Evolutionary conservation across 371 early-diverging fungal species (phyloP), one percentile per base, ranked within the genome.

Genomic region (Gilbertella persicaria): DNA sequence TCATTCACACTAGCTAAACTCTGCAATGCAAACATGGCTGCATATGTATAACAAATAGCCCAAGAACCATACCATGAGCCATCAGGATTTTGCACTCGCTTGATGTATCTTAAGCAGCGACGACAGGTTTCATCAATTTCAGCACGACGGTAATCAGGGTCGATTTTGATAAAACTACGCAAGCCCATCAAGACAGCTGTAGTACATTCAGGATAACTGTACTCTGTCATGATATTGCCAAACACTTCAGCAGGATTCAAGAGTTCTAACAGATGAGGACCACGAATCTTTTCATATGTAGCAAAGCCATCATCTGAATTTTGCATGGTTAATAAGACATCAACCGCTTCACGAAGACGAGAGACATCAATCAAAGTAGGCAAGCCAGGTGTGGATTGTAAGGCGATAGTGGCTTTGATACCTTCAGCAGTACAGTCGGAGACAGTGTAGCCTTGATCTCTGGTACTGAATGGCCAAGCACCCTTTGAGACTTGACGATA

Each of bases 41-140:
- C 97, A 64, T 98, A 98, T 3, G 97, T 97, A 58, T 93, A 98
- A 69, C 98, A 98, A 58, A 98, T 90, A 28, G 88, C 98, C 98
- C 98, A 98, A 29, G 88, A 79, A 13, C 98, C 98, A 66, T 87
- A 96, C 96, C 96, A 98, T 36, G 89, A 84, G 19, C 98, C 98
- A 66, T 97, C 96, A 17, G 66, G 65, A 16, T 81, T 65, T 67
- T 98, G 97, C 7, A 71, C 74, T 16, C 66, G 61, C 14, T 87
- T 60, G 52, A 98, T 90, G 62, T 82, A 97, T 20, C 78, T 51
- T 33, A 94, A 69, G 8, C 90, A 90, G 8, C 82, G 76, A 16
- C 77, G 53, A 42, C 89, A 57, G 58, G 64, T 76, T 62, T 80
- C 78, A 67, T 90, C 84, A 59, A 97, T 94, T 53, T 97, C 91